Evolutionary conservation across 371 early-diverging fungal genomes (phyloP).

Genomic region (Mortierella sp.): DNA sequence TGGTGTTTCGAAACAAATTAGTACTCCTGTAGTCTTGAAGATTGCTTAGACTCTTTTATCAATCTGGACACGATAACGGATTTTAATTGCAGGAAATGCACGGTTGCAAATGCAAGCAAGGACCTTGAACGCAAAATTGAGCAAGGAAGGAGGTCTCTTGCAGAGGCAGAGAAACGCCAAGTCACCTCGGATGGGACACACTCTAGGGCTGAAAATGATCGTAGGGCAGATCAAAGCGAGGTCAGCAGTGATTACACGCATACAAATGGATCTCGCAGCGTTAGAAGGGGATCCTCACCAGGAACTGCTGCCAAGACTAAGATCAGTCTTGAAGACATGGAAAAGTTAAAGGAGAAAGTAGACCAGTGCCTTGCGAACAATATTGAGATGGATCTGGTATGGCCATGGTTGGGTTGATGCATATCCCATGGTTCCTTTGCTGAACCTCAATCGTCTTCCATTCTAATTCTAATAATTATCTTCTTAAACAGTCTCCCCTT

Average conservation of each 20-base stretch:
- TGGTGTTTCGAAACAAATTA: background rate
- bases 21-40: constrained; percentile 56
- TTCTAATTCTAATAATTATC: background rate
- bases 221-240: background rate
- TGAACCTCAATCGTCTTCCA: background rate
- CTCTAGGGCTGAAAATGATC: background rate
- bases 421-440: background rate
- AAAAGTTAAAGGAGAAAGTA: constrained; percentile 14
- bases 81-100: constrained; percentile 64
- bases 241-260: background rate
- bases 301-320: background rate
- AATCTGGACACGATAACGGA: constrained; percentile 61
- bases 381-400: constrained; percentile 53
- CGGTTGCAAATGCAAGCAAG: constrained; percentile 46
- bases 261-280: background rate
- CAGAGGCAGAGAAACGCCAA: constrained; percentile 3
- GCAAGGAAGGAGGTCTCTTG: constrained; percentile 19
- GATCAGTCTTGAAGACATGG: constrained; percentile 27
- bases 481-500: constrained; percentile 23
- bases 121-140: constrained; percentile 32
- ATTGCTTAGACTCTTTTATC: constrained; percentile 60
- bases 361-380: constrained; percentile 45
- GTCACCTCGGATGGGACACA: background rate
- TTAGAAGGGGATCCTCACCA: constrained; percentile 4
- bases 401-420: background rate